These are phyloP conservation scores for Leersia perrieri DNA, from an alignment of 176 grass and related monocot genomes.

Conservation along the genomic window DNA sequence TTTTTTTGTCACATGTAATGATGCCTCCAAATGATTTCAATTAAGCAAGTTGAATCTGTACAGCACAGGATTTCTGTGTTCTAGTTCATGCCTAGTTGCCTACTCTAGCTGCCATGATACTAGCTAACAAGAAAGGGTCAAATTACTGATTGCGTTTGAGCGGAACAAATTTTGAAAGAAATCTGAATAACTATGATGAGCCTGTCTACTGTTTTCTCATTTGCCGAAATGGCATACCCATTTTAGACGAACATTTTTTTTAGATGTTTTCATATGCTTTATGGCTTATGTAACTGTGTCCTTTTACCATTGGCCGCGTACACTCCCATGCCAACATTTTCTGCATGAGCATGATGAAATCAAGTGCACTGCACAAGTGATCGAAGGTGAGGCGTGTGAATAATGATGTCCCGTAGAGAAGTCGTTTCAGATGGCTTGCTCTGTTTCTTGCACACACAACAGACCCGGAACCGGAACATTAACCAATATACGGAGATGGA, in stretches of 20 bases:
- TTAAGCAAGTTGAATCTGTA: slow-evolving; percentile 83
- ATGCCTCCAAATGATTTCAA: slow-evolving; percentile 44
- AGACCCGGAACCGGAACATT: too few species aligned
- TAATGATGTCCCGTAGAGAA: not conserved
- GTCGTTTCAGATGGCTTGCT: too few species aligned
- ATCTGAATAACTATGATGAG: not conserved
- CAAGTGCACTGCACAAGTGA: not conserved
- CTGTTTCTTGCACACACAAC: too few species aligned
- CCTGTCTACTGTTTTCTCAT: not conserved
- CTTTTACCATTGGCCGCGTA: too few species aligned
- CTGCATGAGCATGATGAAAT: not conserved
- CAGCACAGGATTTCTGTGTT: slow-evolving; percentile 46
- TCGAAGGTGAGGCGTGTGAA: slow-evolving; percentile 9
- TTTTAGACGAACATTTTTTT: not conserved
- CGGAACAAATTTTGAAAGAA: not conserved
- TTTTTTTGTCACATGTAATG: slow-evolving; percentile 52
- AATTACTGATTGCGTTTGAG: not conserved
- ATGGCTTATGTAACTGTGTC: too few species aligned
- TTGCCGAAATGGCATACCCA: too few species aligned
- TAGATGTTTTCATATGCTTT: too few species aligned
- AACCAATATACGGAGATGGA: too few species aligned
- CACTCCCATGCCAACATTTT: slow-evolving; percentile 7
- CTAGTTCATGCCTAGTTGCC: not conserved
- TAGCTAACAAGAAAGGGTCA: not conserved
- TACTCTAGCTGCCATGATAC: not conserved